These are phyloP conservation scores for Nicotiana undulata DNA, from an alignment of 257 asterid species.

Conservation along the genomic window DNA sequence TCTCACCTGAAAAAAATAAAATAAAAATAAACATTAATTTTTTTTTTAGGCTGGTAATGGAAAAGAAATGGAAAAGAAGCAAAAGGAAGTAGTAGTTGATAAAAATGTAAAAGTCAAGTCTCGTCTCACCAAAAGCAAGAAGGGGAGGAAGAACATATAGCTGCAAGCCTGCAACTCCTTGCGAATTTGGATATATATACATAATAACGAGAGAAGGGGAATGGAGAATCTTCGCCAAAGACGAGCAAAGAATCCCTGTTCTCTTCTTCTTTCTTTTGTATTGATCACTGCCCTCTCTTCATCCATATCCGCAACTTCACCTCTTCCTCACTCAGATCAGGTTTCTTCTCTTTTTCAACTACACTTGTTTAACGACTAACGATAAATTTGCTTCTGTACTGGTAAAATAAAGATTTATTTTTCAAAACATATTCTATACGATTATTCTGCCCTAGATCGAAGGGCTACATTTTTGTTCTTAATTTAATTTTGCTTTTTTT, in stretches of 20 bases:
- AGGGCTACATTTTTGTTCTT: neutral
- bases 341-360: neutral
- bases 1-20: no score
- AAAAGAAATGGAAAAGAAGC: neutral
- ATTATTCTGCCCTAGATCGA: neutral
- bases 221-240: neutral
- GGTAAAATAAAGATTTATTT: neutral
- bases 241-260: neutral
- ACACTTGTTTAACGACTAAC: neutral
- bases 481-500: neutral
- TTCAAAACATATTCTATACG: neutral
- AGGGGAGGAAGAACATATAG: neutral
- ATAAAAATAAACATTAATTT: no score
- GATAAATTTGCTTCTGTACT: neutral
- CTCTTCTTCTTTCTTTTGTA: neutral
- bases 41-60: no score
- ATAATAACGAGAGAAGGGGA: neutral
- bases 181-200: neutral
- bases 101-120: neutral
- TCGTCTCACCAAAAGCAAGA: neutral
- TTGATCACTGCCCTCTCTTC: neutral
- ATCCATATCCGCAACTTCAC: constrained; percentile 7
- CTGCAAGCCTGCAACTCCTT: neutral
- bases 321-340: constrained; percentile 2
- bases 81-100: neutral